phyloP scores from a whole-genome alignment of 2,329 filamentous ascomycete genomes.

The Cordyceps fumosorosea region DNA sequence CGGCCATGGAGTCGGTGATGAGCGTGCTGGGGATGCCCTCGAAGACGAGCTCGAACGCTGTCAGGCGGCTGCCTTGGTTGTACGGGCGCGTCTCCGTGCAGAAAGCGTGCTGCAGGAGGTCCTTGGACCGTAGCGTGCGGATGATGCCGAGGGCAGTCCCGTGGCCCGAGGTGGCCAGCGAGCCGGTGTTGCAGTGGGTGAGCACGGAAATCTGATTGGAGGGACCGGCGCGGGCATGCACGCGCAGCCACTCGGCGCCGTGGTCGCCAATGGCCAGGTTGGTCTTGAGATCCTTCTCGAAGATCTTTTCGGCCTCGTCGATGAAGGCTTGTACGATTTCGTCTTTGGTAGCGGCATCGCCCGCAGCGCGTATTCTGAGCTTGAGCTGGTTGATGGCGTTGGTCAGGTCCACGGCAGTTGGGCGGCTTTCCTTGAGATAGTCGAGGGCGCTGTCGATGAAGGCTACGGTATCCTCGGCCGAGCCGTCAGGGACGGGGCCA shows the following conservation, averaged over 20 bases:
- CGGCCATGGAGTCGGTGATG: slow-evolving; percentile 95
- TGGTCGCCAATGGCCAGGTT: slow-evolving; percentile 79
- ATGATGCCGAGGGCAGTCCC: slow-evolving; percentile 94
- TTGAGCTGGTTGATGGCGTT: slow-evolving; percentile 84
- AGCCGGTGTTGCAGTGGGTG: slow-evolving; percentile 97
- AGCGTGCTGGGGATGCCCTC: slow-evolving; percentile 87
- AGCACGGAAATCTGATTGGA: slow-evolving; percentile 64
- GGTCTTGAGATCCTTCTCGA: slow-evolving; percentile 78
- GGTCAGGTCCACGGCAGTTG: slow-evolving; percentile 89
- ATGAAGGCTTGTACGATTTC: slow-evolving; percentile 66
- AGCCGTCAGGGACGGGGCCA: slow-evolving; percentile 37
- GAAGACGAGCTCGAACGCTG: slow-evolving; percentile 92
- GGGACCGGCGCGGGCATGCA: slow-evolving; percentile 44
- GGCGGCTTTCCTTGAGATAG: slow-evolving; percentile 81
- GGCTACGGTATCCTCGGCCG: slow-evolving; percentile 52
- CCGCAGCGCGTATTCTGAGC: slow-evolving; percentile 47
- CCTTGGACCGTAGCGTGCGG: slow-evolving; percentile 64
- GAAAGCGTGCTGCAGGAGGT: slow-evolving; percentile 72
- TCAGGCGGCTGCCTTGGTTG: slow-evolving; percentile 92
- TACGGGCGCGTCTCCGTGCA: slow-evolving; percentile 97
- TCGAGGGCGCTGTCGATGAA: slow-evolving; percentile 73
- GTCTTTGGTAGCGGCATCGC: slow-evolving; percentile 35
- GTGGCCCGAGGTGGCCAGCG: slow-evolving; percentile 94
- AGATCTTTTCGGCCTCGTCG: slow-evolving; percentile 74
- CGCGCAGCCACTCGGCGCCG: slow-evolving; percentile 76